Base-by-base conservation (phyloP, 495 filamentous ascomycete genomes). In the Xylaria intraflava region DNA sequence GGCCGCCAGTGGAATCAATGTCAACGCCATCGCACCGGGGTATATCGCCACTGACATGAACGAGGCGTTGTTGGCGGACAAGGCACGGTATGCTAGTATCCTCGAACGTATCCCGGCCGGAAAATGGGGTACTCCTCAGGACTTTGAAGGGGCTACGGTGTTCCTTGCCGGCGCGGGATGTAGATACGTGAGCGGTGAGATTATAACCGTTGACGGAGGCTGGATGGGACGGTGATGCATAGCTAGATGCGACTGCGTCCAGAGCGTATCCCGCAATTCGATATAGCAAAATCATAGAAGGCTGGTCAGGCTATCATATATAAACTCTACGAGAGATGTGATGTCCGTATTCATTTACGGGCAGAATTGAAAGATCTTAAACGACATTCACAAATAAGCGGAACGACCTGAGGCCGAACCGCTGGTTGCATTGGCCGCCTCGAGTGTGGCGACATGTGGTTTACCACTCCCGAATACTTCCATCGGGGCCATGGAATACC, bases 121-220 rank as follows among this genome's bases (percentile, higher is more conserved):
- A 4, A 67, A 84, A 58, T 90, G 87, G 87, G 87, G 86, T 0
- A 73, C 54, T 14, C 83, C 86, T 6, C 83, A 88, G 53, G 87
- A 90, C 65, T 88, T 90, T 57, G 85, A 87, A 72, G 87, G 87
- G 0, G 74, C 74, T 8, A 79, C 85, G 7, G 79, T 90, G 17
- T 89, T 79, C 62, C 65, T 90, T 63, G 84, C 84, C 20, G 79
- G 81, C 60, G 66, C 61, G 57, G 84, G 78, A 36, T 84, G 82
- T 62, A 71, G 65, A 38, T 90, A 89, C 72, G 82, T 90, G 1
- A 81, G 72, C 49, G 87, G 87, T 3, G 83, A 88, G 62, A 69
- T 85, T 2, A 56, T 89, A 51, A 79, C 81, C 6, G 84, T 90
- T 53, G 87, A 90, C 74, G 87, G 87, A 14, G 87, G 87, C 31